A percentile compares a stretch with the other conserved stretches of the same genome.
These are phyloP conservation scores for Elsinoe necatrix DNA, from an alignment of 2,329 filamentous ascomycete species.

Conservation along the genomic window DNA sequence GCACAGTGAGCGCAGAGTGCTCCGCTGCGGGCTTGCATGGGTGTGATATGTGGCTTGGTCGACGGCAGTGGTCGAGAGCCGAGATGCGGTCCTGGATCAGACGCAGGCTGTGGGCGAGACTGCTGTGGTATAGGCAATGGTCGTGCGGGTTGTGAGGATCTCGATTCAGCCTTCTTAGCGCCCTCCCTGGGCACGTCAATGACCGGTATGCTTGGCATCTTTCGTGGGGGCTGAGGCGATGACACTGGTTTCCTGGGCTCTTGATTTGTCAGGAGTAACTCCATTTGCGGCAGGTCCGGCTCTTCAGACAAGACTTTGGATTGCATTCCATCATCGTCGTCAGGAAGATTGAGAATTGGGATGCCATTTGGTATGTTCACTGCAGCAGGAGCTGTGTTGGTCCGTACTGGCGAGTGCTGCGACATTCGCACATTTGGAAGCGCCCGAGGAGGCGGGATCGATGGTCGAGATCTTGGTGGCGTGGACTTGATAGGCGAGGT, in stretches of 20 bases:
- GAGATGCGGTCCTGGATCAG: background rate
- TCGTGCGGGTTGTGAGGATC: background rate
- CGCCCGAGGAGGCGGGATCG: background rate
- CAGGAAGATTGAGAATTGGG: conserved; percentile 44
- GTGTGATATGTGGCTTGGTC: conserved; percentile 39
- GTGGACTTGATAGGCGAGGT: background rate
- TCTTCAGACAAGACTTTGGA: conserved; percentile 29
- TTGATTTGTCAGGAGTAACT: conserved; percentile 15
- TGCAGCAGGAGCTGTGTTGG: background rate
- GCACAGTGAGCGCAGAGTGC: conserved; percentile 78
- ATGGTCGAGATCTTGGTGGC: background rate
- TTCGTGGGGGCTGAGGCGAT: background rate
- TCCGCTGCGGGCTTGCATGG: conserved; percentile 45
- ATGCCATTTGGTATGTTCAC: conserved; percentile 18
- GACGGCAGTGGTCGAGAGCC: background rate
- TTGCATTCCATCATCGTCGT: conserved; percentile 25
- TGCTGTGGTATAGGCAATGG: conserved; percentile 23
- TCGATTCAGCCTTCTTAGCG: background rate
- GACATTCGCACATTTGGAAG: conserved; percentile 42
- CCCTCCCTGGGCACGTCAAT: conserved; percentile 18
- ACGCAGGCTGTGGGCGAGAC: conserved; percentile 20
- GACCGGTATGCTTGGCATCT: conserved; percentile 18
- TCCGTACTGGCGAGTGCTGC: conserved; percentile 22
- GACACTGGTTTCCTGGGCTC: background rate
- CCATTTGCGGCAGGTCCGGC: conserved; percentile 28